Percentiles rank a stretch among this genome's conserved stretches.
phyloP scores from a whole-genome alignment of 179 eudicot genomes.

The Silene coronaria region DNA sequence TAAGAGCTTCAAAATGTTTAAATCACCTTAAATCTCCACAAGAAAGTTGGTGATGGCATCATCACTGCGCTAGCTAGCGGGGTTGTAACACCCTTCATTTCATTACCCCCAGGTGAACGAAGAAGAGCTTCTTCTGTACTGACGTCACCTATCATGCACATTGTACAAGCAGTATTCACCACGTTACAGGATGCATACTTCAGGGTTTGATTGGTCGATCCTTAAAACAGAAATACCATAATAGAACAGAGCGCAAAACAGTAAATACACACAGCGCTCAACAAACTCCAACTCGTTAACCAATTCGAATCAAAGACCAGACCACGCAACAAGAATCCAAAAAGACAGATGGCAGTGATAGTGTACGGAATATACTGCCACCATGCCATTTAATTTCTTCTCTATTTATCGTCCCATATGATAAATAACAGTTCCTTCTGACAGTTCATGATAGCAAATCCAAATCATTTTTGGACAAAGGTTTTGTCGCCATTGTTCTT shows the following conservation, averaged over 20 bases:
- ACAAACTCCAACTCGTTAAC: too few relatives aligned
- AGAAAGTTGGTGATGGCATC: slow-evolving; percentile 76
- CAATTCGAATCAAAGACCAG: neutral
- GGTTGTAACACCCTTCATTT: slow-evolving; percentile 68
- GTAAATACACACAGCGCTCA: neutral
- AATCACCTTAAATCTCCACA: slow-evolving; percentile 94
- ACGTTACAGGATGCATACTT: neutral
- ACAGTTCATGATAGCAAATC: neutral
- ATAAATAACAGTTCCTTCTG: neutral
- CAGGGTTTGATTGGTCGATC: neutral
- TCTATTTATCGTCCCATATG: neutral
- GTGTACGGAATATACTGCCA: neutral
- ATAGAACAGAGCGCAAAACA: neutral
- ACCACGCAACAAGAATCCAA: neutral
- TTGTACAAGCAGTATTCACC: slow-evolving; percentile 11
- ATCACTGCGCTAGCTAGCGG: slow-evolving; percentile 56
- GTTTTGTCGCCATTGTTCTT: neutral
- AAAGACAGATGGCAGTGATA: neutral
- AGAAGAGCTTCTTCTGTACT: slow-evolving; percentile 46
- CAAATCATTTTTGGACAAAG: neutral
- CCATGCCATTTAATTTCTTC: too few relatives aligned
- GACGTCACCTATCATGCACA: slow-evolving; percentile 28
- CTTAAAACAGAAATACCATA: neutral
- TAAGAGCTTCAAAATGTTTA: neutral
- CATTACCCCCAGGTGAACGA: slow-evolving; percentile 41